A percentile compares a stretch with the other conserved stretches of the same genome.
These are phyloP conservation scores for Dendrobium catenatum DNA, from an alignment of 106 monocot genomes.

Conservation along the genomic window DNA sequence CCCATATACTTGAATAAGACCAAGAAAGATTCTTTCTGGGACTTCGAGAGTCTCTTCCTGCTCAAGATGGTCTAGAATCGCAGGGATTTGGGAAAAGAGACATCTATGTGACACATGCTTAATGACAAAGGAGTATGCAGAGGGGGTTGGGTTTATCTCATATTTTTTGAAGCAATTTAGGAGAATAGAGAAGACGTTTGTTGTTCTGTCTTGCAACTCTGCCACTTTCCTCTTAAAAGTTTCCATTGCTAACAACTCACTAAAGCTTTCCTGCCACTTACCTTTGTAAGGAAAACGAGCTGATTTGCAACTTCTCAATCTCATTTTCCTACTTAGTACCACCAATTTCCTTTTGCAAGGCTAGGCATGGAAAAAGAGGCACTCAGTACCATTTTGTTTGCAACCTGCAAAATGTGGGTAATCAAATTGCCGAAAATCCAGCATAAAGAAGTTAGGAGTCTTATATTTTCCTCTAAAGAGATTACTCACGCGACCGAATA, in stretches of 20 bases:
- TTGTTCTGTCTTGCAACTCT: constrained; percentile 5
- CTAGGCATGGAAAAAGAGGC: background rate
- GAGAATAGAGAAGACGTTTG: constrained; percentile 28
- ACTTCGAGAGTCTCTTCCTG: constrained; percentile 23
- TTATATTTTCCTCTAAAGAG: no score
- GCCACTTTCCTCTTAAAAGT: constrained; percentile 31
- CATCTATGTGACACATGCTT: constrained; percentile 15
- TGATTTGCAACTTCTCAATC: constrained; percentile 8
- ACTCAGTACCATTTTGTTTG: background rate
- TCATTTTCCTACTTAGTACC: background rate
- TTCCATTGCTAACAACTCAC: constrained; percentile 35
- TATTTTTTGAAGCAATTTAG: constrained; percentile 20
- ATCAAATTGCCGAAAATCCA: background rate
- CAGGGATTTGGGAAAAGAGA: constrained; percentile 21
- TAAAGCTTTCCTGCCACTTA: constrained; percentile 31
- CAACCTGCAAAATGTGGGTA: background rate
- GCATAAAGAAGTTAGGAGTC: no score
- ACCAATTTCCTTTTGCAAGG: background rate
- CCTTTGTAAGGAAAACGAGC: constrained; percentile 23
- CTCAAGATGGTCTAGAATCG: constrained; percentile 40
- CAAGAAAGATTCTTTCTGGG: constrained; percentile 39
- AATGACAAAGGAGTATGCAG: constrained; percentile 44
- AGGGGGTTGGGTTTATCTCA: constrained; percentile 22
- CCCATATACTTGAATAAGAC: constrained; percentile 35
- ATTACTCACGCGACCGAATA: no score